A percentile compares a stretch with the other conserved stretches of the same genome.
Evolutionary conservation across 345 rosid genomes (phyloP).

Genomic region (Moricandia moricandioides): DNA sequence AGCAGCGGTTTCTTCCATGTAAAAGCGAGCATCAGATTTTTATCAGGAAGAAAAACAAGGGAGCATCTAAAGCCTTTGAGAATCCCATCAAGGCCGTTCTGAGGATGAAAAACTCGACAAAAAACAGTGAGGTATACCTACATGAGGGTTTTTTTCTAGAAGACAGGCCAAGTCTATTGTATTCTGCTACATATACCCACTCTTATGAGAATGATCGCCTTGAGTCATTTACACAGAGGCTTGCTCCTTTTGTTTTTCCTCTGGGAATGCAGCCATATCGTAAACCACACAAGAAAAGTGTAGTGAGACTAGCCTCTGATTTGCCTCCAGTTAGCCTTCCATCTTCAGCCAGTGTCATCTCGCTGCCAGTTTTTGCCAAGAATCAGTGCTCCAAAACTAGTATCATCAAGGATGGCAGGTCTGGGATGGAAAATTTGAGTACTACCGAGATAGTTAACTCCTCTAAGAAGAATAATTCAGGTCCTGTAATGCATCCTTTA

Average conservation of each 20-base stretch:
- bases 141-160: slow-evolving; percentile 54
- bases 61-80: not conserved
- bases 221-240: slow-evolving; percentile 29
- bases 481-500: slow-evolving; percentile 84
- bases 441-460: slow-evolving; percentile 43
- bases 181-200: slow-evolving; percentile 26
- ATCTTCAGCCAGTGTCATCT: slow-evolving; percentile 71
- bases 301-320: slow-evolving; percentile 90
- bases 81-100: not conserved
- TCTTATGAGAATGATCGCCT: not conserved
- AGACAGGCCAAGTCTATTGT: slow-evolving; percentile 53
- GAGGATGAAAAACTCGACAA: not conserved
- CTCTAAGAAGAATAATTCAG: slow-evolving; percentile 40
- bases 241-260: slow-evolving; percentile 32
- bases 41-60: not conserved
- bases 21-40: not conserved
- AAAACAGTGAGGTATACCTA: slow-evolving; percentile 39
- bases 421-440: slow-evolving; percentile 38
- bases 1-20: not conserved
- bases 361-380: slow-evolving; percentile 57
- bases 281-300: slow-evolving; percentile 40
- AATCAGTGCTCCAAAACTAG: slow-evolving; percentile 40
- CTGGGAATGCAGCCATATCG: slow-evolving; percentile 41
- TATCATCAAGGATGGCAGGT: slow-evolving; percentile 24
- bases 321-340: slow-evolving; percentile 92